Evolutionary conservation across 2,329 filamentous ascomycete species (phyloP), one percentile per base, ranked within the genome.

Genomic region (Mycosphaerella sp.): DNA sequence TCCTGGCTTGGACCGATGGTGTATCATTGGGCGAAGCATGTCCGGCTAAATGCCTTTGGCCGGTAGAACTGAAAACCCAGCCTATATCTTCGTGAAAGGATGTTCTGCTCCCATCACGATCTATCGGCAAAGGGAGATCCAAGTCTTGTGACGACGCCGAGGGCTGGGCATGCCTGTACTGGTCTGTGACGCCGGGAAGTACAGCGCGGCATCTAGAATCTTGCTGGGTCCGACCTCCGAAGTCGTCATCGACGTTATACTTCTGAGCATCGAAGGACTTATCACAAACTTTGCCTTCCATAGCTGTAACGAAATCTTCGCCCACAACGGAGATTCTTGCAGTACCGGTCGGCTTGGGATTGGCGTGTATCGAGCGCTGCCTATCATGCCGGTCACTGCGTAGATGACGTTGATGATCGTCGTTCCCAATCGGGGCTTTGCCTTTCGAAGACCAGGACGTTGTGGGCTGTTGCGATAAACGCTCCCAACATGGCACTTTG

Each of bases 251-350:
- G 7, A n/a, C 32, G 4, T 17, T 26, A 17, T 23, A 44, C 11
- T 17, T 17, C 31, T 12, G 48, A 45, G 42, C 17, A 44, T 23
- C 29, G 42, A 21, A 44, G 21, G 21, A 26, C 23, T 2, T 12
- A 32, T 29, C 42, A 7, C n/a, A 8, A 6, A 23, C 12, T 32
- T 4, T 14, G 9, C 51, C 51, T 17, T 53, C 26, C 51, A 53
- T 48, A 23, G 10, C 29, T 14, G 41, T 11, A 12, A 42, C 51
- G 29, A 53, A 48, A 38, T 53, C 51, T 44, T 53, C 51, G 26
- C 51, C 51, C 32, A 53, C 44, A n/a, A 17, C 21, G 6, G 23
- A 36, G 8, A 53, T 48, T 29, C 51, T 47, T 34, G 51, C 31
- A 29, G 41, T 48, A 9, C 44, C 48, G 36, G 51, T 38, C 2